These are phyloP conservation scores for Colletotrichum lentis DNA, from an alignment of 2,329 filamentous ascomycete genomes.

Conservation along the genomic window DNA sequence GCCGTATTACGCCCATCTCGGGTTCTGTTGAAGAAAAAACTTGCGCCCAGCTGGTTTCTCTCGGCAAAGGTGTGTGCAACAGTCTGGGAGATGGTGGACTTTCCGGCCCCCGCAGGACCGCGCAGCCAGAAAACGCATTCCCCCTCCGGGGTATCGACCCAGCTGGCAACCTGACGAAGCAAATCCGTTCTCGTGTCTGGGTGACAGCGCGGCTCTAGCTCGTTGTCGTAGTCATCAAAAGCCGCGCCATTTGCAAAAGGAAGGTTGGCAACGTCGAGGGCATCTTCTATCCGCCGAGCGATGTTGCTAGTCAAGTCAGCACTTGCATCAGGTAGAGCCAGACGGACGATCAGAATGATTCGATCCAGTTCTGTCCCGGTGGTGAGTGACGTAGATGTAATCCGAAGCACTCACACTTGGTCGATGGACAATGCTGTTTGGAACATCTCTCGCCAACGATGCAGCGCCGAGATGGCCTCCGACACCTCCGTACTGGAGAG, in stretches of 20 bases:
- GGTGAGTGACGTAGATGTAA: too few relatives aligned
- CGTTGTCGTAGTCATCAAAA: background rate
- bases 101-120: conserved; percentile 52
- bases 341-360: too few relatives aligned
- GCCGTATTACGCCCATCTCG: conserved; percentile 46
- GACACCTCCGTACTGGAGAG: too few relatives aligned
- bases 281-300: background rate
- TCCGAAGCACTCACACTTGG: too few relatives aligned
- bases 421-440: background rate
- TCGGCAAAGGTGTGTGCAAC: background rate
- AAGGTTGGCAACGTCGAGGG: background rate
- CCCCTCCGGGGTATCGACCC: too few relatives aligned
- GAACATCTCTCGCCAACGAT: background rate
- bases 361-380: too few relatives aligned
- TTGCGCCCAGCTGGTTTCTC: conserved; percentile 42
- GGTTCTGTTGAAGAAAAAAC: conserved; percentile 56
- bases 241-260: background rate
- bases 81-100: conserved; percentile 49
- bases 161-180: too few relatives aligned
- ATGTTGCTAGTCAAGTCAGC: background rate
- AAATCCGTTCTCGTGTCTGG: too few relatives aligned
- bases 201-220: background rate
- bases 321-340: too few relatives aligned
- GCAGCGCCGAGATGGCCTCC: too few relatives aligned
- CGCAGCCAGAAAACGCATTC: conserved; percentile 48